Percentiles rank a stretch among this genome's conserved stretches.
Conservation (phyloP, 345 rosid species). For the Isatis tinctoria region DNA sequence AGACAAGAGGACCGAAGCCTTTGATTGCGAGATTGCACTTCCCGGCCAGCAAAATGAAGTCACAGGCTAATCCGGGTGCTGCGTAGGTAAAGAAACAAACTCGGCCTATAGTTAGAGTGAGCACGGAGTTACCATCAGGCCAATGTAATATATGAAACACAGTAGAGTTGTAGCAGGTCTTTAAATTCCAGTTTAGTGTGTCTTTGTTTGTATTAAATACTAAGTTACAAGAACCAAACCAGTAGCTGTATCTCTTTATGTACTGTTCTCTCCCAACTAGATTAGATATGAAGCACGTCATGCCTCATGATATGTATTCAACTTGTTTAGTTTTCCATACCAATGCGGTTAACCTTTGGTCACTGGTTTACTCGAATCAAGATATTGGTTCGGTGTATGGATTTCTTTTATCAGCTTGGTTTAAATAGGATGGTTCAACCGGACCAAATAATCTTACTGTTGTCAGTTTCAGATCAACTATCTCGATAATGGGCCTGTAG, state of each 20-base stretch:
- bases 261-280: neutral
- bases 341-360: neutral
- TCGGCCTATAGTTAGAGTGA: neutral
- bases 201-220: neutral
- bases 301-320: neutral
- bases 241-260: neutral
- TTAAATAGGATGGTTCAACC: neutral
- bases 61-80: neutral
- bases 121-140: neutral
- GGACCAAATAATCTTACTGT: neutral
- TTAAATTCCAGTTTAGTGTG: neutral
- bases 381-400: neutral
- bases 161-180: neutral
- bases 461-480: neutral
- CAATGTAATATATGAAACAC: neutral
- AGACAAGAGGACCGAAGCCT: conserved; percentile 68
- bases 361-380: neutral
- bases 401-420: neutral
- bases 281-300: neutral
- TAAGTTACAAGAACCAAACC: neutral
- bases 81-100: neutral
- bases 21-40: conserved; percentile 79
- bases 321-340: neutral
- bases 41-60: conserved; percentile 62
- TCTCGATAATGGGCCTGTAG: neutral